Percentiles rank a stretch among this genome's conserved stretches.
Evolutionary conservation across 257 asterid genomes (phyloP).

Genomic region (Henckelia pumila): DNA sequence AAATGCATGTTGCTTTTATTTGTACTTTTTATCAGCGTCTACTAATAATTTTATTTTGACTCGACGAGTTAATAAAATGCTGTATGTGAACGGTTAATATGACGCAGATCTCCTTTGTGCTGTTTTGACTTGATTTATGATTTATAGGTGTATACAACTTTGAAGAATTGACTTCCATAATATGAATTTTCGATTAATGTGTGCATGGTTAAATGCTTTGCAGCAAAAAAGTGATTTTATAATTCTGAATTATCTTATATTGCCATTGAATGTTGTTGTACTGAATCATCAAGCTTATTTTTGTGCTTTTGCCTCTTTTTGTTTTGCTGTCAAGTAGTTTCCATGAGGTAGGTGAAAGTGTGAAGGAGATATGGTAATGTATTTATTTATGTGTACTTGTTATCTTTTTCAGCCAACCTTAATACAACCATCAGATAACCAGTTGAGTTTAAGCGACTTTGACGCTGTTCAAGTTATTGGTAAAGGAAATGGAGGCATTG

Average conservation of each 20-base stretch:
- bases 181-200: neutral
- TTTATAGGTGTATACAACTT: neutral
- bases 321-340: neutral
- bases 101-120: slow-evolving; percentile 13
- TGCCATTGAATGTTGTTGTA: neutral
- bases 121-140: neutral
- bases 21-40: neutral
- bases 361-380: neutral
- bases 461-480: slow-evolving; percentile 94
- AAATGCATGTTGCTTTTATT: neutral
- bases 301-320: neutral
- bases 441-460: slow-evolving; percentile 91
- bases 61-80: neutral
- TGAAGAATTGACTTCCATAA: neutral
- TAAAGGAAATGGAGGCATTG: slow-evolving; percentile 93
- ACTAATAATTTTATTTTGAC: neutral
- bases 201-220: neutral
- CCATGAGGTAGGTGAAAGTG: neutral
- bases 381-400: slow-evolving; percentile 17
- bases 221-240: neutral
- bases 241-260: neutral
- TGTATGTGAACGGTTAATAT: slow-evolving; percentile 8
- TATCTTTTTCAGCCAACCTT: slow-evolving; percentile 61
- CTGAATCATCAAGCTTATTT: neutral
- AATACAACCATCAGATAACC: slow-evolving; percentile 85